Conservation (phyloP, 805 yeast genomes). For the Zygotorulaspora danielsina region DNA sequence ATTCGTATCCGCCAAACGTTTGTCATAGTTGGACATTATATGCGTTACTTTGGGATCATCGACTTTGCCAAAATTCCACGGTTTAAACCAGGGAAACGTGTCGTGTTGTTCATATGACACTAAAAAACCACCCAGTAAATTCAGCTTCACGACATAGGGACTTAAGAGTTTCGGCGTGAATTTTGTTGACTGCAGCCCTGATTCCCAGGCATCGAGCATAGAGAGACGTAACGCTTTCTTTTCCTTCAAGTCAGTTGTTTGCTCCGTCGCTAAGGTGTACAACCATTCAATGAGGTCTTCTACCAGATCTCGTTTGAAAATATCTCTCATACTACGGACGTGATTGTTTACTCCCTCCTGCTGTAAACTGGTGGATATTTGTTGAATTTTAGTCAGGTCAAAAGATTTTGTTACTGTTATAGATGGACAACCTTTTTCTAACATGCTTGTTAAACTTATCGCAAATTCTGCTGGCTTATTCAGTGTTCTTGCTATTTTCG, state of each 20-base stretch:
- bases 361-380: slow-evolving; percentile 17
- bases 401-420: slow-evolving; percentile 23
- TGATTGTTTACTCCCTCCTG: slow-evolving; percentile 22
- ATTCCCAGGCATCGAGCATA: slow-evolving; percentile 24
- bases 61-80: slow-evolving; percentile 26
- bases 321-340: slow-evolving; percentile 23
- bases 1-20: slow-evolving; percentile 19
- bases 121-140: slow-evolving; percentile 30
- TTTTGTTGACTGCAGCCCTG: slow-evolving; percentile 18
- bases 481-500: slow-evolving; percentile 22
- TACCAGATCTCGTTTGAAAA: slow-evolving; percentile 23
- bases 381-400: slow-evolving; percentile 18
- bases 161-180: slow-evolving; percentile 8
- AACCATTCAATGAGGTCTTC: slow-evolving; percentile 28
- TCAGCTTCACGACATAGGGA: slow-evolving; percentile 21
- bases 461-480: slow-evolving; percentile 29
- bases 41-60: slow-evolving; percentile 13
- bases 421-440: slow-evolving; percentile 20
- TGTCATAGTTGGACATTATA: slow-evolving; percentile 25
- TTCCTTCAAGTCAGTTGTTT: slow-evolving; percentile 6
- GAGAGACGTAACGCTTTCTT: slow-evolving; percentile 23
- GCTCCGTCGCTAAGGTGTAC: slow-evolving; percentile 15
- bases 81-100: slow-evolving; percentile 27
- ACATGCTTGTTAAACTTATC: slow-evolving; percentile 17
- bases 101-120: slow-evolving; percentile 25